Conservation (phyloP, 495 filamentous ascomycete species). For the Oleoguttula mirabilis region DNA sequence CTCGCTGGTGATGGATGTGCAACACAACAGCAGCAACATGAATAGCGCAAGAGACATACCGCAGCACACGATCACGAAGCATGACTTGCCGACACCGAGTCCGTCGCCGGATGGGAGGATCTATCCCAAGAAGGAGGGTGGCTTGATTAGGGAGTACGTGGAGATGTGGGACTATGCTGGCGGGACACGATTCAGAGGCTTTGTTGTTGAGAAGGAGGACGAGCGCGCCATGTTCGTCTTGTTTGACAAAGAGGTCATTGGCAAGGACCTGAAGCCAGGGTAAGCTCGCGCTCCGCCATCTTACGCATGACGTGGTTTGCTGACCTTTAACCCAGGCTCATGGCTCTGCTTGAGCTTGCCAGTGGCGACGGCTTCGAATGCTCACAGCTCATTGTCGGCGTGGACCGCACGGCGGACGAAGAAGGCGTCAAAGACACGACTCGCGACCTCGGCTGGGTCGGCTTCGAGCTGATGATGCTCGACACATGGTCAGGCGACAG, state of each 20-base stretch:
- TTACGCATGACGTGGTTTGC: too few relatives aligned
- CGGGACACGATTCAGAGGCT: conserved; percentile 71
- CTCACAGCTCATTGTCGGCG: conserved; percentile 64
- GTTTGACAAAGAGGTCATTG: conserved; percentile 57
- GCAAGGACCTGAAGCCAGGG: conserved; percentile 75
- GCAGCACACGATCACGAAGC: conserved; percentile 3
- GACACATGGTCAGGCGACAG: conserved; percentile 51
- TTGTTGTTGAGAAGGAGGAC: conserved; percentile 50
- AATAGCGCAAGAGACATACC: not conserved
- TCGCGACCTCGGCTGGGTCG: conserved; percentile 82
- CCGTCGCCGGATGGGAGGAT: conserved; percentile 20
- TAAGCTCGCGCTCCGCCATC: too few relatives aligned
- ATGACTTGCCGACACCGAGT: conserved; percentile 15
- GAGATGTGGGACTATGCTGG: conserved; percentile 85
- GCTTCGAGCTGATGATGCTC: conserved; percentile 70
- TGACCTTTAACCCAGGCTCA: conserved; percentile 54
- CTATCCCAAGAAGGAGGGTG: conserved; percentile 21
- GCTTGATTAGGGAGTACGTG: conserved; percentile 44
- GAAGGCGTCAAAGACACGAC: conserved; percentile 49
- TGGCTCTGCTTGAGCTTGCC: conserved; percentile 83
- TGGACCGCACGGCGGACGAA: conserved; percentile 50
- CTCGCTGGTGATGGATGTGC: conserved; percentile 61
- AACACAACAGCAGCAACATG: conserved; percentile 8
- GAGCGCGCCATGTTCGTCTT: conserved; percentile 77
- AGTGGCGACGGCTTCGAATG: conserved; percentile 55